phyloP scores from a whole-genome alignment of 495 filamentous ascomycete species.

The Penicillium angulare region DNA sequence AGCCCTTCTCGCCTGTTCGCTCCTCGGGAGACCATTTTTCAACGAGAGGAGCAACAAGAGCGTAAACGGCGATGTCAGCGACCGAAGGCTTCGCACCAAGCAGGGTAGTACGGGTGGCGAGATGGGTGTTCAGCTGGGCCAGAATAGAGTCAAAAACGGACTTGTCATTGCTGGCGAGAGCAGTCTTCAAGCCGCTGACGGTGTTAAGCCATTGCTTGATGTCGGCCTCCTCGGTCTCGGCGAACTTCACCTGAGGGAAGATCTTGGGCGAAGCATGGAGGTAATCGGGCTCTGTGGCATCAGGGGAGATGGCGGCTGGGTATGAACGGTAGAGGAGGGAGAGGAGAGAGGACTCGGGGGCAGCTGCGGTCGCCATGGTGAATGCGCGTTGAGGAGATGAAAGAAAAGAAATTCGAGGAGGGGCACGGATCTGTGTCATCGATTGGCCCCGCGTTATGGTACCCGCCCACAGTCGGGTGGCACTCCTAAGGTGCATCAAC shows the following conservation, averaged over 20 bases:
- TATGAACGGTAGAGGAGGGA: slow-evolving; percentile 55
- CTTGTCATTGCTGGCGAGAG: slow-evolving; percentile 58
- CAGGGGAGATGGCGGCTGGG: slow-evolving; percentile 46
- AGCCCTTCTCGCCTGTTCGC: slow-evolving; percentile 85
- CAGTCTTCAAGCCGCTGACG: slow-evolving; percentile 63
- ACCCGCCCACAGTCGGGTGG: slow-evolving; percentile 35
- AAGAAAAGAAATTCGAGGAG: slow-evolving; percentile 37
- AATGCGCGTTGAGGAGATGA: slow-evolving; percentile 30
- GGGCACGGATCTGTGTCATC: slow-evolving; percentile 31
- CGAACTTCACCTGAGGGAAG: slow-evolving; percentile 68
- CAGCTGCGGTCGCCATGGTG: slow-evolving; percentile 51
- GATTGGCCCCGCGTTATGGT: slow-evolving; percentile 33
- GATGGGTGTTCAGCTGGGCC: slow-evolving; percentile 75
- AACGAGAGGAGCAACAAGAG: slow-evolving; percentile 74
- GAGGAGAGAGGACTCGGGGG: slow-evolving; percentile 50
- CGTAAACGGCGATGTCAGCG: slow-evolving; percentile 85
- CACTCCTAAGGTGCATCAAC: slow-evolving; percentile 26
- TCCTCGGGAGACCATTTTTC: slow-evolving; percentile 81
- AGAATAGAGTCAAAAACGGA: slow-evolving; percentile 52
- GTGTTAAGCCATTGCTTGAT: slow-evolving; percentile 84
- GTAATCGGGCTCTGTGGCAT: slow-evolving; percentile 52
- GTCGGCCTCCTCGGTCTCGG: slow-evolving; percentile 74
- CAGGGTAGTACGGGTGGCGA: slow-evolving; percentile 83
- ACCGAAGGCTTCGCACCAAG: slow-evolving; percentile 88
- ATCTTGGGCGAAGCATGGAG: slow-evolving; percentile 52